A percentile compares a stretch with the other conserved stretches of the same genome.
phyloP scores from a whole-genome alignment of 352 stramenopile genomes.

The Halophytophthora polymorphica region DNA sequence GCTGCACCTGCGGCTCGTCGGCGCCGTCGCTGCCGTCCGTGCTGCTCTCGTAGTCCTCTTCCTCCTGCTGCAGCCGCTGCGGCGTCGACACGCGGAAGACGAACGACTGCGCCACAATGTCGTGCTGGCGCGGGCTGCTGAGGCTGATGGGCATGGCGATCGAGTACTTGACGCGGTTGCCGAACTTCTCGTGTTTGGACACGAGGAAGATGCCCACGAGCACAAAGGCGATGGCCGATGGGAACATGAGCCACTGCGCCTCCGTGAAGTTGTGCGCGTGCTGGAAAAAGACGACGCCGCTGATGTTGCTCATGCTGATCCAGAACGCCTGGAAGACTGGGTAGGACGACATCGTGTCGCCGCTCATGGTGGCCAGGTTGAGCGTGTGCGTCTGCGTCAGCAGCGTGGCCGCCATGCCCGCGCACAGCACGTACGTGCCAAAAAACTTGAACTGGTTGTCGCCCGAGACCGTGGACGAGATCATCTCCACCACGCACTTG shows the following conservation, averaged over 20 bases:
- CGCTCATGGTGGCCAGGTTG: constrained; percentile 82
- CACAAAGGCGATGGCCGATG: constrained; percentile 64
- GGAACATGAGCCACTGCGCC: constrained; percentile 85
- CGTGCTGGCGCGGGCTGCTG: constrained; percentile 78
- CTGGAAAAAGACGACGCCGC: constrained; percentile 86
- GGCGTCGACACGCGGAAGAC: constrained; percentile 83
- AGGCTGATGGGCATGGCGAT: constrained; percentile 86
- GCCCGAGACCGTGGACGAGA: constrained; percentile 73
- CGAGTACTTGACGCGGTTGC: constrained; percentile 87
- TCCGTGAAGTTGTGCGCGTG: constrained; percentile 78
- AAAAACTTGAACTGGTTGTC: constrained; percentile 88
- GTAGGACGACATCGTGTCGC: constrained; percentile 85
- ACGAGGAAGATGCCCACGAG: constrained; percentile 74
- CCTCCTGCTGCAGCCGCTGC: constrained; percentile 55
- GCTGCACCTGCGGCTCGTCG: constrained; percentile 28
- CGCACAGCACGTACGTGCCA: constrained; percentile 77
- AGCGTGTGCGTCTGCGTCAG: constrained; percentile 84
- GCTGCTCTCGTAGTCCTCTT: constrained; percentile 54
- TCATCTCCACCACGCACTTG: constrained; percentile 85
- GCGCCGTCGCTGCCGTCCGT: constrained; percentile 36
- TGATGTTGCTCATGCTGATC: constrained; percentile 89
- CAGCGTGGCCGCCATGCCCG: constrained; percentile 68
- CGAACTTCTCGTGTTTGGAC: constrained; percentile 88
- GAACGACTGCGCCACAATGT: constrained; percentile 88
- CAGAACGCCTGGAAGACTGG: constrained; percentile 87